Evolutionary conservation across 1,284 basidiomycete genomes (phyloP).

Genomic region (Singerocomus inundabilis): DNA sequence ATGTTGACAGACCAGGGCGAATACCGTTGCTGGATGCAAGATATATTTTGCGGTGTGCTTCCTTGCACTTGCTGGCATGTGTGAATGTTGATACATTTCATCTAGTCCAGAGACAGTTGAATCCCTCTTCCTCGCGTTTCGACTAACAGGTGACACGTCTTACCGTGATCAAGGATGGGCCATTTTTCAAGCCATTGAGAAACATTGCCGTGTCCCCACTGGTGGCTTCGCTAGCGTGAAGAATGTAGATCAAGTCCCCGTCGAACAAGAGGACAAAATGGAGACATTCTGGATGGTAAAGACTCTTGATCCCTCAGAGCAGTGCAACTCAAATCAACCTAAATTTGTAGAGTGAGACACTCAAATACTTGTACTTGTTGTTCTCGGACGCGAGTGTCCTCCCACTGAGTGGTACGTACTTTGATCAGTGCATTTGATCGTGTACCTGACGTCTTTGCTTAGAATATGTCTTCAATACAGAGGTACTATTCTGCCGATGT

Average conservation of each 20-base stretch:
- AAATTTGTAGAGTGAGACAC: slow-evolving; percentile 71
- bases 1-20: slow-evolving; percentile 42
- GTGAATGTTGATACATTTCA: background rate
- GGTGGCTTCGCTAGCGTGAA: slow-evolving; percentile 87
- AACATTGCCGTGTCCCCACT: slow-evolving; percentile 68
- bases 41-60: slow-evolving; percentile 77
- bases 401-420: slow-evolving; percentile 66
- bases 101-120: slow-evolving; percentile 90
- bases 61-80: background rate
- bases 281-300: slow-evolving; percentile 90
- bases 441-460: slow-evolving; percentile 9
- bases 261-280: slow-evolving; percentile 82
- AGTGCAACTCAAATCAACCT: slow-evolving; percentile 4
- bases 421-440: background rate
- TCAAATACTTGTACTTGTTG: slow-evolving; percentile 92
- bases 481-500: slow-evolving; percentile 47
- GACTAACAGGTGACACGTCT: slow-evolving; percentile 78
- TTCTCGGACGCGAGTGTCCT: slow-evolving; percentile 77
- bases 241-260: slow-evolving; percentile 78
- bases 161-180: slow-evolving; percentile 88
- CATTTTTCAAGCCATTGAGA: slow-evolving; percentile 89
- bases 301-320: slow-evolving; percentile 7
- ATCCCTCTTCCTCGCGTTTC: slow-evolving; percentile 86
- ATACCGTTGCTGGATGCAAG: slow-evolving; percentile 74
- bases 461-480: slow-evolving; percentile 96